Evolutionary conservation across 495 filamentous ascomycete genomes (phyloP).

Genomic region (Sabuloglossum arenarium): DNA sequence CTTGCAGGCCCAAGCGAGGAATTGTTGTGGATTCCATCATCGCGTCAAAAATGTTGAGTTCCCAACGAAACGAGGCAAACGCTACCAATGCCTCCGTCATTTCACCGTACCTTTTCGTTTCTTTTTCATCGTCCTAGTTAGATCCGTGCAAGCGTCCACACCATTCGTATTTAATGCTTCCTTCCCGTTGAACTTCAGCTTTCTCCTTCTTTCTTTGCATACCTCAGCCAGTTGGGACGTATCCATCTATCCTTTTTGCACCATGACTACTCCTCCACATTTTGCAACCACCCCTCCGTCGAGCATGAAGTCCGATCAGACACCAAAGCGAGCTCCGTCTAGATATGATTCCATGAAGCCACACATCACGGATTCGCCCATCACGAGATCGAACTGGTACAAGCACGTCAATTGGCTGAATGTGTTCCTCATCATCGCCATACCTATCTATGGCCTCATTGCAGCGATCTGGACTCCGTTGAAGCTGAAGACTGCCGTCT

Average conservation of each 20-base stretch:
- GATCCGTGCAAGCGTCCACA: not conserved
- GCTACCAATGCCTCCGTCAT: not conserved
- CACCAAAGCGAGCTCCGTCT: conserved; percentile 18
- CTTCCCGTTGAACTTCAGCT: not conserved
- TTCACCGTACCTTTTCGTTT: not conserved
- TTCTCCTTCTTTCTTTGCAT: not conserved
- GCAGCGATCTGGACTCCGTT: conserved; percentile 68
- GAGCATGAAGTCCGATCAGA: conserved; percentile 6
- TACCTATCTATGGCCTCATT: conserved; percentile 59
- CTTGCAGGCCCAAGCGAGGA: not conserved
- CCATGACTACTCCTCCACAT: conserved; percentile 4
- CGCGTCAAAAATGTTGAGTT: not conserved
- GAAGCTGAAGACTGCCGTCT: conserved; percentile 52
- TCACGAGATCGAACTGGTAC: conserved; percentile 80
- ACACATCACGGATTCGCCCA: conserved; percentile 31
- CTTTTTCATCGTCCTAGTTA: not conserved
- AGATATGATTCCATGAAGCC: conserved; percentile 24
- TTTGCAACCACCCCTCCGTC: conserved; percentile 3
- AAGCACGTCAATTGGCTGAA: conserved; percentile 96
- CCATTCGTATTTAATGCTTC: not conserved
- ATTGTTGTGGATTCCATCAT: not conserved
- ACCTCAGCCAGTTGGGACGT: not conserved
- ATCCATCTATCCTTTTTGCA: no score
- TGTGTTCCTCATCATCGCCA: conserved; percentile 64
- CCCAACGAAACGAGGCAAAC: not conserved